Base-by-base conservation (phyloP, 2,329 filamentous ascomycete genomes). In the Fusarium mangiferae region DNA sequence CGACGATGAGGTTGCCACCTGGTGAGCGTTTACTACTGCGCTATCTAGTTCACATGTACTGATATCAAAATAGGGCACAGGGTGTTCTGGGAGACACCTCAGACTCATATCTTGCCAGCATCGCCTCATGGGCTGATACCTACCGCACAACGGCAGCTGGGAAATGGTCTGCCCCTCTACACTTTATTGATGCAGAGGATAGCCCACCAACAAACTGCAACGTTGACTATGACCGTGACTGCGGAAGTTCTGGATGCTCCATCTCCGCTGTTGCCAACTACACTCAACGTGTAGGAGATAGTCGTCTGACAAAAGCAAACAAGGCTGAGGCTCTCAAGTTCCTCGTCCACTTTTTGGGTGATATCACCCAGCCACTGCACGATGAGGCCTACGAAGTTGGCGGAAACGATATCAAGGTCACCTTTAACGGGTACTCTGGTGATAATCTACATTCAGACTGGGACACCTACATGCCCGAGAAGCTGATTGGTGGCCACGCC, bases 251-350 rank as follows among this genome's bases (percentile, higher is more conserved):
- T 48, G 60, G 60, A 35, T 63, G 60, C 60, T 63, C 60, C 22
- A 63, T 63, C 24, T 63, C 60, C 18, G 60, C 60, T 1, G n/a
- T 63, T 20, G 60, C 52, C 28, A 63, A 63, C 35, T 63, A 63
- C 28, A 63, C 60, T 18, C 41, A 10, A 28, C 60, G 60, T 41
- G 60, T 59, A 20, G 60, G 42, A 20, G 60, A 63, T 59, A n/a
- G 52, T 0, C 60, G 60, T 59, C 26, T 63, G 9, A 15, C 60
- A 17, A 59, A 39, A 3, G 60, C 52, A 4, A 46, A 63, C 26
- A 14, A n/a, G 26, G 60, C 60, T 20, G 60, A 63, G 52, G 60
- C 60, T 41, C 60, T 63, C 26, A 63, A 63, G 20, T 63, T 63
- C 14, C 60, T 63, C 1, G 52, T 63, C 6, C 60, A 63, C 41